phyloP scores from a whole-genome alignment of 2,329 filamentous ascomycete genomes.

The Lasiodiplodia citricola region DNA sequence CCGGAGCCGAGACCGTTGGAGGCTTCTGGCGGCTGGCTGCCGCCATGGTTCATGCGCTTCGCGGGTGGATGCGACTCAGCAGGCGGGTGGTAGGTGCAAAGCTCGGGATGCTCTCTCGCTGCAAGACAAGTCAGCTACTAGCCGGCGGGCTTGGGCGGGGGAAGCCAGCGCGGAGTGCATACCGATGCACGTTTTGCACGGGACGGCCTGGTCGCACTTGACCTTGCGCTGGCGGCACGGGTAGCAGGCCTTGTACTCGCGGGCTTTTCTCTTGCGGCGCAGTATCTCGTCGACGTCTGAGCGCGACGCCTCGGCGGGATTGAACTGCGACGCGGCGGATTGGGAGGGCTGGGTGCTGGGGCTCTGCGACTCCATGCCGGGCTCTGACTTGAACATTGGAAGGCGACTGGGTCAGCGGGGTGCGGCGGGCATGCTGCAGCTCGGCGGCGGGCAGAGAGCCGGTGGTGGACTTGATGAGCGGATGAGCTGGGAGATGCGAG shows the following conservation, averaged over 20 bases:
- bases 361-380: constrained; percentile 26
- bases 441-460: not conserved
- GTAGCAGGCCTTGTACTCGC: constrained; percentile 57
- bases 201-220: constrained; percentile 54
- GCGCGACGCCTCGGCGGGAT: constrained; percentile 41
- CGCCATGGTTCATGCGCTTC: constrained; percentile 38
- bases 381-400: constrained; percentile 17
- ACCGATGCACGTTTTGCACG: constrained; percentile 57
- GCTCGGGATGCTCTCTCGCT: constrained; percentile 54
- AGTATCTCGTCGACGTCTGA: constrained; percentile 57
- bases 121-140: constrained; percentile 18
- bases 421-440: constrained; percentile 19
- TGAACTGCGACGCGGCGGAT: constrained; percentile 3
- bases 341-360: constrained; percentile 21
- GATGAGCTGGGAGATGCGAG: constrained; percentile 4
- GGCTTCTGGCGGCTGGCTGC: not conserved
- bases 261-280: constrained; percentile 56
- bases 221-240: constrained; percentile 55
- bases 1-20: constrained; percentile 13
- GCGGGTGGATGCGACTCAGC: constrained; percentile 47
- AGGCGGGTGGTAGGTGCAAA: constrained; percentile 52
- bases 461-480: not conserved
- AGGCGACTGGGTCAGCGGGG: constrained; percentile 1
- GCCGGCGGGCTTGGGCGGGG: not conserved
- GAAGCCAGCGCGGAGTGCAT: constrained; percentile 1